Conservation (phyloP, 306 rosid genomes). For the Erythrophleum fordii region DNA sequence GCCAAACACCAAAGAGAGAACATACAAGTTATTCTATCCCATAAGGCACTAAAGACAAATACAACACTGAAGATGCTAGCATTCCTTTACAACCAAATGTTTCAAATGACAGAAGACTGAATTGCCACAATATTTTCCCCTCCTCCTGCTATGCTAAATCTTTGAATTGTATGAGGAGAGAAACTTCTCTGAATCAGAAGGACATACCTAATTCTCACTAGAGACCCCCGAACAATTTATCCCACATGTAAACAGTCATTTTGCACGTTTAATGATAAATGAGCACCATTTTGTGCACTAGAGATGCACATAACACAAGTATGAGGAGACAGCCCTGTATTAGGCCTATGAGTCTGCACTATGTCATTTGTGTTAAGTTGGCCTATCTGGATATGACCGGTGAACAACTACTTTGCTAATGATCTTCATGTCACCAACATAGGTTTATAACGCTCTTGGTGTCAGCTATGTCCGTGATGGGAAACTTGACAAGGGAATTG, state of each 20-base stretch:
- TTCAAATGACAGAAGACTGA: background rate
- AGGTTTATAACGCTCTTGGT: conserved; percentile 95
- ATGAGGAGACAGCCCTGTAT: background rate
- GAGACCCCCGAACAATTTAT: background rate
- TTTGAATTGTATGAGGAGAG: background rate
- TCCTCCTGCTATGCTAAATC: background rate
- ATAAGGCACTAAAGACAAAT: background rate
- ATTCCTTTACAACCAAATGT: background rate
- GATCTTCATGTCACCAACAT: conserved; percentile 14
- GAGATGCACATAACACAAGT: background rate
- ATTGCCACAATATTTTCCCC: background rate
- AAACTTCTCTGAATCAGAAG: background rate
- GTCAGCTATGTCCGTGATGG: conserved; percentile 81
- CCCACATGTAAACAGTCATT: background rate
- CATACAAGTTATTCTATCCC: background rate
- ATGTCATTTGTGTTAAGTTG: background rate
- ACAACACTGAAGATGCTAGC: background rate
- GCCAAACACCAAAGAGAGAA: background rate
- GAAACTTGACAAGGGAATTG: conserved; percentile 81
- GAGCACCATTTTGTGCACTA: background rate
- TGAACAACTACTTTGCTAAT: conserved; percentile 23
- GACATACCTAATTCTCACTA: background rate
- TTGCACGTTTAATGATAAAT: background rate
- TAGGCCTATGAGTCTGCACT: background rate
- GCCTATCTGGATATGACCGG: conserved; percentile 7